phyloP scores from a whole-genome alignment of 129 eudicot species.

The Tagetes erecta region DNA sequence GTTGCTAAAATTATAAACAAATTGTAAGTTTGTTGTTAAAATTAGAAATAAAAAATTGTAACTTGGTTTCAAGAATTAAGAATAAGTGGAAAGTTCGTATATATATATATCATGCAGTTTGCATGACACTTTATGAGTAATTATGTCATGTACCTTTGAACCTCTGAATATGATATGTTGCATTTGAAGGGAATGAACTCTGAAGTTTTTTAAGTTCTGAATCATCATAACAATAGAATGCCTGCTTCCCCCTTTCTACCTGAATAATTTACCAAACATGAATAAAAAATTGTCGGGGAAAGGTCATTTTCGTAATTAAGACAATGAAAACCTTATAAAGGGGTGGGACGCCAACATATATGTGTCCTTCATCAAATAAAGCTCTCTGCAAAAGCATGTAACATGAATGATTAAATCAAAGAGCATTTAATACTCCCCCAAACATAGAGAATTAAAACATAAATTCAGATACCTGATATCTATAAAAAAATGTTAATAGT shows the following conservation, averaged over 20 bases:
- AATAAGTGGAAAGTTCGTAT: neutral
- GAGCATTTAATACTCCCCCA: neutral
- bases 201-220: conserved; percentile 63
- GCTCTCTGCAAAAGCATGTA: conserved; percentile 63
- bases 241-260: conserved; percentile 96
- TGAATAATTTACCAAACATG: conserved; percentile 31
- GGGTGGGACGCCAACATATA: conserved; percentile 99
- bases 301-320: neutral
- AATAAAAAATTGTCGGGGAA: conserved; percentile 12
- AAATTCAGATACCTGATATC: conserved; percentile 75
- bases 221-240: conserved; percentile 79
- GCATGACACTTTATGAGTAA: neutral
- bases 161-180: conserved; percentile 89
- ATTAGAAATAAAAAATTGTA: neutral
- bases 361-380: conserved; percentile 90
- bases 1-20: neutral
- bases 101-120: neutral
- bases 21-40: neutral
- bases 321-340: conserved; percentile 68
- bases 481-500: conserved; percentile 84
- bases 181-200: conserved; percentile 78
- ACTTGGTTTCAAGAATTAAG: too few relatives aligned
- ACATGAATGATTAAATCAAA: neutral
- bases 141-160: conserved; percentile 67
- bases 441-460: neutral